Evolutionary conservation across 2,329 filamentous ascomycete species (phyloP), one percentile per base, ranked within the genome.

Genomic region (Cladophialophora immunda): DNA sequence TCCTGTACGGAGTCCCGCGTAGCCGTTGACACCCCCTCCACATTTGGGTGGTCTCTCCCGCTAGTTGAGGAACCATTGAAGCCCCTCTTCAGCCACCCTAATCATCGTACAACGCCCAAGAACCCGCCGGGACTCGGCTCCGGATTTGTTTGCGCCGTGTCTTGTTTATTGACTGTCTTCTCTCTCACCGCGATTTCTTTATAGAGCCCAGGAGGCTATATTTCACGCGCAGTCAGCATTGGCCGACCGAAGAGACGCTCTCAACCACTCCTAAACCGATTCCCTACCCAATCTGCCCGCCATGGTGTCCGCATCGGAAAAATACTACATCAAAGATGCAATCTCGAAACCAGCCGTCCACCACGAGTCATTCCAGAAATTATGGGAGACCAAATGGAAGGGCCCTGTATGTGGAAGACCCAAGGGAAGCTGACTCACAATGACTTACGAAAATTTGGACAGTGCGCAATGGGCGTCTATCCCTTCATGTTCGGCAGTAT

Each of bases 331-430:
- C 41, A 82, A 82, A 68, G 80, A 83, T 62, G 81, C 80, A 60
- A 82, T 84, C 71, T 75, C 82, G 64, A 78, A 81, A 34, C 75
- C 80, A 54, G 81, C 83, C 54, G 82, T 87, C 22, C 88, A 90
- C 73, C 86, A 89, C 71, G 80, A 83, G 36, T 85, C 85, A 27
- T 88, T 90, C 71, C 81, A 85, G 73, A 84, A 84, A 9, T 79
- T 91, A 30, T 93, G 91, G 90, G 89, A 92, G 79, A 91, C 88
- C 6, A 92, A 92, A 78, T 93, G 90, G 90, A 89, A 89, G 78
- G 81, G 85, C 71, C 88, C 88, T 4, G 88, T 89, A 79, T 64
- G 84, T 73, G 25, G 15, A 38, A 13, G 6, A 4, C 3, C 4
- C 15, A 13, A 29, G 22, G 13, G 17, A 29, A 45, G 25, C 32